A percentile compares a stretch with the other conserved stretches of the same genome.
These are phyloP conservation scores for Obelidium mucronatum DNA, from an alignment of 192 early-diverging fungal species.

Conservation along the genomic window DNA sequence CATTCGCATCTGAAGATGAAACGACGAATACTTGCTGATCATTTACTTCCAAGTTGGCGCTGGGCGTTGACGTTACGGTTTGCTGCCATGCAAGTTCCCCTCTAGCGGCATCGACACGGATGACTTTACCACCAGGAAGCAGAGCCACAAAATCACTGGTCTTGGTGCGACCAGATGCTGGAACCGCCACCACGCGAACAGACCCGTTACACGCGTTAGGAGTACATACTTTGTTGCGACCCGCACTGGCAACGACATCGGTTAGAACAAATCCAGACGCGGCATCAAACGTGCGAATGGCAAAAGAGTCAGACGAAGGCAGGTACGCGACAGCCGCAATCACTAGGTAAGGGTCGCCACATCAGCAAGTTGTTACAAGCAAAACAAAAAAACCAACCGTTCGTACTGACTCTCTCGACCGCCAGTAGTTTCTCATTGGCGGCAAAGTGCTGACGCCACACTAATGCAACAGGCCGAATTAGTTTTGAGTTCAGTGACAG, in stretches of 20 bases:
- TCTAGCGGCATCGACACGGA: not conserved
- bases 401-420: constrained; percentile 32
- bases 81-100: not conserved
- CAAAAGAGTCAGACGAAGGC: constrained; percentile 42
- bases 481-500: not conserved
- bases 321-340: not conserved
- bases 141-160: not conserved
- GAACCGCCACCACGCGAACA: not conserved
- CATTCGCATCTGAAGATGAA: too few relatives aligned
- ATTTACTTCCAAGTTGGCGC: not conserved
- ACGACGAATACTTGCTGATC: not conserved
- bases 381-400: not conserved
- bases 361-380: not conserved
- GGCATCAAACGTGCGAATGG: constrained; percentile 54
- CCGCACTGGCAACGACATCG: not conserved
- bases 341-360: too few relatives aligned
- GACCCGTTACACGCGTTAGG: not conserved
- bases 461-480: constrained; percentile 42
- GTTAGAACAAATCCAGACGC: constrained; percentile 44
- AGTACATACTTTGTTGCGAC: not conserved
- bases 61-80: not conserved
- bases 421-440: constrained; percentile 62
- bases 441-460: constrained; percentile 80
- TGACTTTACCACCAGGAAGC: constrained; percentile 1
- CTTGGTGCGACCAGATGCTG: not conserved